These are phyloP conservation scores for Lumnitzera racemosa DNA, from an alignment of 345 rosid species.

Conservation along the genomic window DNA sequence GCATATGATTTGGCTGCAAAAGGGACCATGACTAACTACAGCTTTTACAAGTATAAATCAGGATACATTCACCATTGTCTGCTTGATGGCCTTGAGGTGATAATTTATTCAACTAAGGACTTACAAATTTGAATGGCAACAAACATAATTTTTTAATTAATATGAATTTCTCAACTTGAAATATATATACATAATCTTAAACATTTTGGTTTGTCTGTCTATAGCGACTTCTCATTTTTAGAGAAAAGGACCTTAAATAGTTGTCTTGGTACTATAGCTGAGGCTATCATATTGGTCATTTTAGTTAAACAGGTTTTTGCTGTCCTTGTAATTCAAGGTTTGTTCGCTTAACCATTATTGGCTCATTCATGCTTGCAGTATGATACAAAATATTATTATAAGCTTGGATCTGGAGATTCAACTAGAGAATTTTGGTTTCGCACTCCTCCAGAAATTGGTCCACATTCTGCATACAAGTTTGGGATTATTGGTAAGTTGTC, in stretches of 20 bases:
- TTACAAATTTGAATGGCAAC: neutral
- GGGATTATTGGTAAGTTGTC: slow-evolving; percentile 73
- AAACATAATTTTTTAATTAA: neutral
- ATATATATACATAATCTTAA: neutral
- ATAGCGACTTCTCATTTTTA: no score
- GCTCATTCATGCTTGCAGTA: slow-evolving; percentile 32
- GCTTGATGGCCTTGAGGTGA: slow-evolving; percentile 73
- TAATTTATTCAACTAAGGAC: slow-evolving; percentile 1
- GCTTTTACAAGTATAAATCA: slow-evolving; percentile 64
- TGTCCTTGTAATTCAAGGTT: neutral
- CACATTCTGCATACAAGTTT: slow-evolving; percentile 71
- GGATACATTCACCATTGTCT: slow-evolving; percentile 78
- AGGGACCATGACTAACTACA: slow-evolving; percentile 54
- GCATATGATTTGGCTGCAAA: slow-evolving; percentile 43
- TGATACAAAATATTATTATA: slow-evolving; percentile 73
- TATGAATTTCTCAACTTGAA: neutral
- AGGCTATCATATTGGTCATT: no score
- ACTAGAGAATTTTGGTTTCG: slow-evolving; percentile 79
- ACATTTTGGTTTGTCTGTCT: neutral
- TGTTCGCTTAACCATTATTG: neutral
- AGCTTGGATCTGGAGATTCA: slow-evolving; percentile 58
- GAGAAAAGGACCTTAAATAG: no score
- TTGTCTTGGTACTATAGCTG: no score
- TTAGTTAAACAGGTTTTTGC: neutral
- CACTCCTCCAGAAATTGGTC: slow-evolving; percentile 65